Conservation (phyloP, 2,329 filamentous ascomycete genomes). For the Zymoseptoria tritici region DNA sequence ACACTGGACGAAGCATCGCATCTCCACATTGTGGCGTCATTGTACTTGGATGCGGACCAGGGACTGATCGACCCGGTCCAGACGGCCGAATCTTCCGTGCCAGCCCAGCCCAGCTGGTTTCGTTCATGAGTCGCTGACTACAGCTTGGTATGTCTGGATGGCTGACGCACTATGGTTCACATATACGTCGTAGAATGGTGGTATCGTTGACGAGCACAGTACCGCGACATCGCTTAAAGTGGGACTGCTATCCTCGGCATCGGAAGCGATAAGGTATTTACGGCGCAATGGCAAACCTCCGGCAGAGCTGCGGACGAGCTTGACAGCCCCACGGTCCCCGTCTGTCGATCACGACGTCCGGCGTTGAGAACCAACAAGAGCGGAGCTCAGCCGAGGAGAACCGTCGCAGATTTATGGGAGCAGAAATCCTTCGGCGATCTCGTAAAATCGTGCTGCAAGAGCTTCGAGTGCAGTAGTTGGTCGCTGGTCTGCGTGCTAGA, state of each 20-base stretch:
- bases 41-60: not conserved
- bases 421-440: too few relatives aligned
- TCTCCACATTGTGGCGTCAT: not conserved
- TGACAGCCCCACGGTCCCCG: not conserved
- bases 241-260: not conserved
- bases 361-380: not conserved
- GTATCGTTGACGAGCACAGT: not conserved
- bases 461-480: too few relatives aligned
- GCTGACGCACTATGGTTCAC: not conserved
- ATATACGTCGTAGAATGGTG: not conserved
- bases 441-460: too few relatives aligned
- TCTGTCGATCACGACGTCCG: not conserved
- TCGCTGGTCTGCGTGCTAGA: not conserved
- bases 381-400: not conserved
- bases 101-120: not conserved
- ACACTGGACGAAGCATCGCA: not conserved
- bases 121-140: not conserved
- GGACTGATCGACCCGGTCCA: not conserved
- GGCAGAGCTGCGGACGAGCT: not conserved
- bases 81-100: too few relatives aligned
- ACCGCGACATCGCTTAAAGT: not conserved
- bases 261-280: not conserved
- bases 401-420: not conserved
- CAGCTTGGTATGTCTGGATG: not conserved
- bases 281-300: not conserved